Percentiles rank a stretch among this genome's conserved stretches.
phyloP scores from a whole-genome alignment of 805 yeast species.

The Metschnikowia bowlesiae region DNA sequence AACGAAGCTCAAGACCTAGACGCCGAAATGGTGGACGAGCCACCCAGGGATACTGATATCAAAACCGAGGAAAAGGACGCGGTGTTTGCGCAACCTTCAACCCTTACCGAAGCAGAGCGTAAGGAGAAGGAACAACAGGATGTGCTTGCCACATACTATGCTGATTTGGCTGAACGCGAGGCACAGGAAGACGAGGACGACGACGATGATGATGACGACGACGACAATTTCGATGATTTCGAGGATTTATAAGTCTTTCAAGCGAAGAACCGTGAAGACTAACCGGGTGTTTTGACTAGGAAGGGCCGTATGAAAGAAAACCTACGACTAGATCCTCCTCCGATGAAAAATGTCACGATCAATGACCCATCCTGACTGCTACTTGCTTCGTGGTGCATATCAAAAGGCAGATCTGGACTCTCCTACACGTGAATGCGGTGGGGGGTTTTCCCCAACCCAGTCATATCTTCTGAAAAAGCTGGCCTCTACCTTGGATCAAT shows the following conservation, averaged over 20 bases:
- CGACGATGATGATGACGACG: slow-evolving; percentile 41
- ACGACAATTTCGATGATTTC: slow-evolving; percentile 32
- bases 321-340: too few relatives aligned
- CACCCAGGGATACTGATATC: slow-evolving; percentile 16
- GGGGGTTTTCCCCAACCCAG: too few relatives aligned
- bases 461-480: not conserved
- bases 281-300: too few relatives aligned
- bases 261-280: not conserved
- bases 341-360: not conserved
- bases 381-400: not conserved
- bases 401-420: too few relatives aligned
- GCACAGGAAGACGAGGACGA: slow-evolving; percentile 58
- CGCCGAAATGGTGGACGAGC: slow-evolving; percentile 16
- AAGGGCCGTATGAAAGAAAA: too few relatives aligned
- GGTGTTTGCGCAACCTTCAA: slow-evolving; percentile 2
- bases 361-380: not conserved
- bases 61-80: slow-evolving; percentile 5
- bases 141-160: slow-evolving; percentile 64
- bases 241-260: slow-evolving; percentile 18
- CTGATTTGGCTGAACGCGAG: slow-evolving; percentile 67
- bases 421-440: too few relatives aligned
- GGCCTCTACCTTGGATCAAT: not conserved
- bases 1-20: slow-evolving; percentile 23
- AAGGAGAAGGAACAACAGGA: slow-evolving; percentile 56
- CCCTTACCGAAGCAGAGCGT: slow-evolving; percentile 14